Conservation (phyloP, 352 stramenopile genomes). For the Globisporangium uncinulatum region DNA sequence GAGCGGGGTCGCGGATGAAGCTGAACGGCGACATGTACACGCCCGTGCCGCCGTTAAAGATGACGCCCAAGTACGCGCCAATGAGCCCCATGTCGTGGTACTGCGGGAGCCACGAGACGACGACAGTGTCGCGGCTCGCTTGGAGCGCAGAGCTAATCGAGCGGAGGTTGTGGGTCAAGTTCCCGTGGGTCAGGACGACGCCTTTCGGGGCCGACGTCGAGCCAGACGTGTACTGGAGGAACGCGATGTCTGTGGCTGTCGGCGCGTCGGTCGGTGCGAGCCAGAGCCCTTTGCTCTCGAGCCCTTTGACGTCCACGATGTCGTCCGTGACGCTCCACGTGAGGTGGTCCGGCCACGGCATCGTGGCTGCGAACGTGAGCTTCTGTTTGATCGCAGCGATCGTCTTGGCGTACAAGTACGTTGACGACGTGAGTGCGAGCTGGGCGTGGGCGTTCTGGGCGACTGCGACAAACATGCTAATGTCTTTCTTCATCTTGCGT, state of each 20-base stretch:
- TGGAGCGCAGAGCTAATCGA: constrained; percentile 93
- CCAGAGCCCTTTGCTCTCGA: constrained; percentile 37
- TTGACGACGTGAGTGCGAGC: constrained; percentile 89
- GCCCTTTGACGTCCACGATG: constrained; percentile 38
- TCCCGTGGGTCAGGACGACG: constrained; percentile 96
- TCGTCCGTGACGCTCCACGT: constrained; percentile 85
- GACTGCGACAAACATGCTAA: constrained; percentile 95
- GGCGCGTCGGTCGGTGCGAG: constrained; percentile 29
- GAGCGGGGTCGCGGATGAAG: constrained; percentile 95
- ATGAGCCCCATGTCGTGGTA: constrained; percentile 99
- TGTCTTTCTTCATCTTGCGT: constrained; percentile 92
- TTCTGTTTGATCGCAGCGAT: constrained; percentile 82
- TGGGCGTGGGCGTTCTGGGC: constrained; percentile 87
- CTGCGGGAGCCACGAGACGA: constrained; percentile 98
- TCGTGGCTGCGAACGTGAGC: constrained; percentile 50
- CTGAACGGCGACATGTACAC: constrained; percentile 98
- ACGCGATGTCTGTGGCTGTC: constrained; percentile 78
- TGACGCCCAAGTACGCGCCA: constrained; percentile 84
- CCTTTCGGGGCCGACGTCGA: constrained; percentile 97
- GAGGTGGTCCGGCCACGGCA: constrained; percentile 85
- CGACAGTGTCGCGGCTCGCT: constrained; percentile 87
- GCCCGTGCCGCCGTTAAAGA: constrained; percentile 87
- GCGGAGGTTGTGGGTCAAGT: constrained; percentile 96
- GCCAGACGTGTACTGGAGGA: constrained; percentile 99
- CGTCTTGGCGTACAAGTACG: constrained; percentile 95